Percentiles rank a stretch among this genome's conserved stretches.
phyloP scores from a whole-genome alignment of 176 grass and related monocot species.

The Zoysia pacifica region DNA sequence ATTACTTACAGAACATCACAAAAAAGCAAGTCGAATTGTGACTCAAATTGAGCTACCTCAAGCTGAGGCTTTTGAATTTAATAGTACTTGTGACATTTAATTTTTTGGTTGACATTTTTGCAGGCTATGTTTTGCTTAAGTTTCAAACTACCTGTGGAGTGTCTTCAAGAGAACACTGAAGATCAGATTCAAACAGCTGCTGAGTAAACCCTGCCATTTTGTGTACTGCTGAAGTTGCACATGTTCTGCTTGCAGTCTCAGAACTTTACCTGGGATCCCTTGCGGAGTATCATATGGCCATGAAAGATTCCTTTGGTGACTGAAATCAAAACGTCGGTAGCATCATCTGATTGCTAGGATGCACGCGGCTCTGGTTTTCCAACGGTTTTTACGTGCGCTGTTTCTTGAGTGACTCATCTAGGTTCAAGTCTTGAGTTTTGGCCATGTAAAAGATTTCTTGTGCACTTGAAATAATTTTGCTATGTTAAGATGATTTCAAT shows the following conservation, averaged over 20 bases:
- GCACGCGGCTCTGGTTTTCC: neutral
- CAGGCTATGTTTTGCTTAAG: conserved; percentile 97
- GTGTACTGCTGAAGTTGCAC: neutral
- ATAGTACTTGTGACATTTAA: conserved; percentile 7
- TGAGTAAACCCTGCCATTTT: neutral
- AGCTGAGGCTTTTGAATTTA: conserved; percentile 9
- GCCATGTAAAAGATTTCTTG: neutral
- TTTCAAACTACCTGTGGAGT: conserved; percentile 72
- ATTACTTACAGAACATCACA: too few relatives aligned
- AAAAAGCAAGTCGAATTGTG: neutral
- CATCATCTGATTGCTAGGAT: neutral
- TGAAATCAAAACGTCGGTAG: neutral
- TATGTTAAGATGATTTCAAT: neutral
- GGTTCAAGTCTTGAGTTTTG: neutral
- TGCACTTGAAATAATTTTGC: neutral
- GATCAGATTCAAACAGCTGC: conserved; percentile 26
- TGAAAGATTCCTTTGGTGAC: neutral
- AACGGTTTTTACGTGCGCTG: neutral
- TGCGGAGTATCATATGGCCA: neutral
- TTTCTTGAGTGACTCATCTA: neutral
- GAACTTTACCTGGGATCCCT: conserved; percentile 4
- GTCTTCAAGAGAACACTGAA: conserved; percentile 34
- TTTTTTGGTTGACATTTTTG: conserved; percentile 33
- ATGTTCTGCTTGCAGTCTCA: neutral
- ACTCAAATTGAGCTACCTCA: neutral